These are phyloP conservation scores for Thelonectria discophora DNA, from an alignment of 2,329 filamentous ascomycete genomes.

Conservation along the genomic window DNA sequence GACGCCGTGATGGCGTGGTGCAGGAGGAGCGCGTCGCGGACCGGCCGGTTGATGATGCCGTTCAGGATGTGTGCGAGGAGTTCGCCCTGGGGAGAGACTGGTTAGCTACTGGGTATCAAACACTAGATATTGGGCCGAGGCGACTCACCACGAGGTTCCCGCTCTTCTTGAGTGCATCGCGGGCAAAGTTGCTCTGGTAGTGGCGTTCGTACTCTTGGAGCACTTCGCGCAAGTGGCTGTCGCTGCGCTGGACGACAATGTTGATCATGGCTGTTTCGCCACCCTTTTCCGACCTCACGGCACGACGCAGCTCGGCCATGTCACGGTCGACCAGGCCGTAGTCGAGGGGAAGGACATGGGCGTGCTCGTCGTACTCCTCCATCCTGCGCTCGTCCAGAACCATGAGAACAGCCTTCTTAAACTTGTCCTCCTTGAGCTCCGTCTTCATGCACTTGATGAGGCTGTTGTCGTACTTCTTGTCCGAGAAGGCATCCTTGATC, in stretches of 20 bases:
- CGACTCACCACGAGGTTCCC: conserved; percentile 87
- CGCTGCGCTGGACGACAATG: conserved; percentile 82
- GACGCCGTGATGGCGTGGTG: conserved; percentile 87
- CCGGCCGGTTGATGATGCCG: conserved; percentile 93
- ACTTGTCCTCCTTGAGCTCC: conserved; percentile 95
- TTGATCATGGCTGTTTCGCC: conserved; percentile 89
- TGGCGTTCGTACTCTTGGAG: conserved; percentile 77
- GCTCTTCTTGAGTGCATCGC: conserved; percentile 87
- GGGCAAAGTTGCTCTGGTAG: conserved; percentile 83
- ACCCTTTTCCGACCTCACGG: conserved; percentile 77
- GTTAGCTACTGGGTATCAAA: conserved; percentile 5
- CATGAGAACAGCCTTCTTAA: conserved; percentile 85
- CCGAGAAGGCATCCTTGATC: conserved; percentile 89
- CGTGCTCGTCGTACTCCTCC: conserved; percentile 77
- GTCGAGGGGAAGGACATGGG: conserved; percentile 67
- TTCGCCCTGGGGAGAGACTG: conserved; percentile 74
- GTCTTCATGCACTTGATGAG: conserved; percentile 87
- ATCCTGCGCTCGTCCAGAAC: conserved; percentile 85
- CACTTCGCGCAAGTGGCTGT: conserved; percentile 83
- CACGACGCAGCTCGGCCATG: conserved; percentile 73
- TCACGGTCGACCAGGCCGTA: conserved; percentile 72
- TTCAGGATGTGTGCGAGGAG: conserved; percentile 95
- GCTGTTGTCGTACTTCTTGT: conserved; percentile 89
- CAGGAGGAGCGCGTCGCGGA: conserved; percentile 89
- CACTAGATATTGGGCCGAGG: neutral